These are phyloP conservation scores for Micromonas commoda DNA, from an alignment of 139 green algal species.

Conservation along the genomic window DNA sequence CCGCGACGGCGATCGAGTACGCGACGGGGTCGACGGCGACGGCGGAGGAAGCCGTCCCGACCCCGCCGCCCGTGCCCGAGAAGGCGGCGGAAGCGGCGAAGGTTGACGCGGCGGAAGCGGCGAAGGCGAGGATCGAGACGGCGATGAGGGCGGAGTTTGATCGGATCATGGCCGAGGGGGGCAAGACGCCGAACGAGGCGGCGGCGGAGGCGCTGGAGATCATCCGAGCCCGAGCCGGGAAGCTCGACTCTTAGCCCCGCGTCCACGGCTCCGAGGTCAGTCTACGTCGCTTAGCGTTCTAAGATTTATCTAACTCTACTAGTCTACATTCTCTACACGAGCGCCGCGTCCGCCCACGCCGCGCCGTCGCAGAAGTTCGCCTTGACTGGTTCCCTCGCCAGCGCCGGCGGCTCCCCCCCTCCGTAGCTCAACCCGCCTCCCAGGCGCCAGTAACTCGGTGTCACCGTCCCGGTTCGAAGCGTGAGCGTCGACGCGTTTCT, in stretches of 20 bases:
- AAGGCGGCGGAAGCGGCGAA: not conserved
- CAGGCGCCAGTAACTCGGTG: not conserved
- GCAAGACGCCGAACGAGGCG: not conserved
- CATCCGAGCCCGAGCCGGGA: too few species aligned
- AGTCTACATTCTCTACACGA: conserved; percentile 10
- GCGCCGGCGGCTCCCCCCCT: not conserved
- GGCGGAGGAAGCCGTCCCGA: not conserved
- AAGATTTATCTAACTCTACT: not conserved
- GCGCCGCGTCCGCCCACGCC: not conserved
- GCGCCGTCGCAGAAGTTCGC: conserved; percentile 10
- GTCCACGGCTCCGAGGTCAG: too few species aligned
- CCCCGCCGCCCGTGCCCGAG: too few species aligned
- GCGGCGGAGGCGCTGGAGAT: not conserved
- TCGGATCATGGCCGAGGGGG: not conserved
- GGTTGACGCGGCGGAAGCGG: not conserved
- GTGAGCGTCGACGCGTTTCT: not conserved
- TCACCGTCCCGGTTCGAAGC: not conserved
- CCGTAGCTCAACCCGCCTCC: not conserved
- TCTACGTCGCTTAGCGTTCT: not conserved
- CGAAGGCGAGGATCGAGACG: not conserved
- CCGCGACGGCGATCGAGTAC: not conserved
- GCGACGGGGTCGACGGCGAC: not conserved
- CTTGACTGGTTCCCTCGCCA: not conserved
- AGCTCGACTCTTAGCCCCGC: too few species aligned
- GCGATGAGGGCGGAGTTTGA: not conserved